Evolutionary conservation across 1,284 basidiomycete species (phyloP).

Genomic region (Porodaedalea pini): DNA sequence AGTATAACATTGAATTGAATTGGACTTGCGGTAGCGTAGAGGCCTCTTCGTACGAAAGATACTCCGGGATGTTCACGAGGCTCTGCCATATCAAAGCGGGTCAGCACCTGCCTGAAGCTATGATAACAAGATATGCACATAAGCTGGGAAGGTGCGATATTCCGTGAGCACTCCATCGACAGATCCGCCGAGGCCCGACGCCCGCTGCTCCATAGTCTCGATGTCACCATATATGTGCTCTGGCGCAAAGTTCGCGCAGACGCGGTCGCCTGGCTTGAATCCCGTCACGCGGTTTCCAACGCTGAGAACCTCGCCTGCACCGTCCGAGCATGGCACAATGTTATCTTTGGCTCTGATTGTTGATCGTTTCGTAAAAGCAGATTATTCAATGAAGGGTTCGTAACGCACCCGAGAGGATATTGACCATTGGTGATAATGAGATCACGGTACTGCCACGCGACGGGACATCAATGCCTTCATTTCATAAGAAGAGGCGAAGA

Average conservation of each 20-base stretch:
- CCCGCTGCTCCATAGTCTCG: constrained; percentile 28
- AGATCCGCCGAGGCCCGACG: constrained; percentile 40
- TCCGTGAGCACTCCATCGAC: constrained; percentile 53
- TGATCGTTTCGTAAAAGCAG: not conserved
- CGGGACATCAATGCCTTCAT: not conserved
- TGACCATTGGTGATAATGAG: constrained; percentile 34
- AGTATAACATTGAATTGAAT: not conserved
- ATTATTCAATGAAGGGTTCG: constrained; percentile 9
- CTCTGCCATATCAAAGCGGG: not conserved
- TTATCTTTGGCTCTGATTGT: constrained; percentile 30
- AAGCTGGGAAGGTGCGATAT: constrained; percentile 44
- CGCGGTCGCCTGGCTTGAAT: constrained; percentile 55
- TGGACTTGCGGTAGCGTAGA: constrained; percentile 35
- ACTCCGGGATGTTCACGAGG: constrained; percentile 39
- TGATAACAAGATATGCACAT: constrained; percentile 28
- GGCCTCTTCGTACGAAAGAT: constrained; percentile 49
- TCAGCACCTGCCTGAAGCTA: not conserved
- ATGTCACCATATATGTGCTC: constrained; percentile 41
- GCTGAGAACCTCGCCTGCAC: constrained; percentile 57
- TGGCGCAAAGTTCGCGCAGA: constrained; percentile 43
- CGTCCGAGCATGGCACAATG: constrained; percentile 55
- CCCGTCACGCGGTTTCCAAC: constrained; percentile 49
- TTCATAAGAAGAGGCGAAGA: not conserved
- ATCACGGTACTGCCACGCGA: constrained; percentile 38
- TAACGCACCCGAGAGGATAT: constrained; percentile 31